phyloP scores from a whole-genome alignment of 2,329 filamentous ascomycete species.

The Talaromyces sp. region DNA sequence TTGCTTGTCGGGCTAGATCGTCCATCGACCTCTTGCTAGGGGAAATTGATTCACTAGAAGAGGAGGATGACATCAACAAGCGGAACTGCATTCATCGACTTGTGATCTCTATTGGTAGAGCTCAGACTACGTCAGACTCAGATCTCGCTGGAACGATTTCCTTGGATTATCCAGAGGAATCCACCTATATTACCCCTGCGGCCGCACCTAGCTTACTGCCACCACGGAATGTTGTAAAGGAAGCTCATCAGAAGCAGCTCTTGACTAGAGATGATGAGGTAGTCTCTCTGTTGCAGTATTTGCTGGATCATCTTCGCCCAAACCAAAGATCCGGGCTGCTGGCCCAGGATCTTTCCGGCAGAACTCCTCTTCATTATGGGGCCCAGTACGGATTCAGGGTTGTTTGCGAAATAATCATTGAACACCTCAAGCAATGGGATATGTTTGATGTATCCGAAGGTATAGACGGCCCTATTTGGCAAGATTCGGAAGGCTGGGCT shows the following conservation, averaged over 20 bases:
- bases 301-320: constrained; percentile 65
- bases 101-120: constrained; percentile 85
- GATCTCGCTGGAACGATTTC: constrained; percentile 54
- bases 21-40: constrained; percentile 70
- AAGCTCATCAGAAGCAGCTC: constrained; percentile 59
- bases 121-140: constrained; percentile 54
- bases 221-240: constrained; percentile 61
- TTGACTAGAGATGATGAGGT: constrained; percentile 68
- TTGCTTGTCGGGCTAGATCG: constrained; percentile 67
- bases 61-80: constrained; percentile 87
- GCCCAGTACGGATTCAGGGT: constrained; percentile 91
- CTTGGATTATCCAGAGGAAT: constrained; percentile 51
- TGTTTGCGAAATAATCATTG: constrained; percentile 83
- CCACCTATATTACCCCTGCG: constrained; percentile 76
- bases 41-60: constrained; percentile 69
- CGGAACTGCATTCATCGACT: constrained; percentile 91
- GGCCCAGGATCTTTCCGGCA: constrained; percentile 72
- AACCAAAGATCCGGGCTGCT: constrained; percentile 66
- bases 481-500: constrained; percentile 86
- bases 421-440: constrained; percentile 82
- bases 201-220: constrained; percentile 63
- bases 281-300: constrained; percentile 61
- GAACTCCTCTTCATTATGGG: constrained; percentile 85
- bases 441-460: constrained; percentile 80
- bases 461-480: constrained; percentile 84